A percentile compares a stretch with the other conserved stretches of the same genome.
These are phyloP conservation scores for Boletus sp. DNA, from an alignment of 768 basidiomycete species.

Conservation along the genomic window DNA sequence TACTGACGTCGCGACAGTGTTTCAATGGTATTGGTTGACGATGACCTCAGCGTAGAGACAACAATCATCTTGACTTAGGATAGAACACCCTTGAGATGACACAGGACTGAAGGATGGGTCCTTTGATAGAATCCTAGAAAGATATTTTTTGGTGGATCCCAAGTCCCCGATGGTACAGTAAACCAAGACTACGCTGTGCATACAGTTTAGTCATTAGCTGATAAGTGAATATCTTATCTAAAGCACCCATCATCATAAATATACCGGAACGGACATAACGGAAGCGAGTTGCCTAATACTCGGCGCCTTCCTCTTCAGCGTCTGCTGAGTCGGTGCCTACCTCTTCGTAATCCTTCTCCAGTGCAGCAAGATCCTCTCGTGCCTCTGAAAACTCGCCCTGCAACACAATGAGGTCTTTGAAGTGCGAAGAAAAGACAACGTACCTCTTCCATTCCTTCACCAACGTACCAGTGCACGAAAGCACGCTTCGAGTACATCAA, in stretches of 20 bases:
- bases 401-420: constrained; percentile 7
- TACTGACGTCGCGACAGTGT: constrained; percentile 17
- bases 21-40: constrained; percentile 28
- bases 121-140: constrained; percentile 1
- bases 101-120: background rate
- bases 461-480: constrained; percentile 93
- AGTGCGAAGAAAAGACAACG: constrained; percentile 8
- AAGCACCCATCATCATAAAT: constrained; percentile 5
- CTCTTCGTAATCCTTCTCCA: constrained; percentile 95
- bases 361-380: constrained; percentile 94
- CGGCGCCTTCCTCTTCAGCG: constrained; percentile 56
- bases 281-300: constrained; percentile 39
- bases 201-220: constrained; percentile 3
- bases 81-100: background rate
- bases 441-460: constrained; percentile 98
- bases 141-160: background rate
- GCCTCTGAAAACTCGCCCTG: constrained; percentile 97
- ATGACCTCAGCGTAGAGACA: constrained; percentile 40
- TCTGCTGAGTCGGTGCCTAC: constrained; percentile 78
- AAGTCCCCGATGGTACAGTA: no score
- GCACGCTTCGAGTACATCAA: constrained; percentile 96
- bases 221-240: constrained; percentile 8
- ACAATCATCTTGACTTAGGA: constrained; percentile 6
- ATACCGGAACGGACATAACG: background rate
- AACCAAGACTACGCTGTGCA: no score